phyloP scores from a whole-genome alignment of 2,329 filamentous ascomycete genomes.

The Penicillium sp. region DNA sequence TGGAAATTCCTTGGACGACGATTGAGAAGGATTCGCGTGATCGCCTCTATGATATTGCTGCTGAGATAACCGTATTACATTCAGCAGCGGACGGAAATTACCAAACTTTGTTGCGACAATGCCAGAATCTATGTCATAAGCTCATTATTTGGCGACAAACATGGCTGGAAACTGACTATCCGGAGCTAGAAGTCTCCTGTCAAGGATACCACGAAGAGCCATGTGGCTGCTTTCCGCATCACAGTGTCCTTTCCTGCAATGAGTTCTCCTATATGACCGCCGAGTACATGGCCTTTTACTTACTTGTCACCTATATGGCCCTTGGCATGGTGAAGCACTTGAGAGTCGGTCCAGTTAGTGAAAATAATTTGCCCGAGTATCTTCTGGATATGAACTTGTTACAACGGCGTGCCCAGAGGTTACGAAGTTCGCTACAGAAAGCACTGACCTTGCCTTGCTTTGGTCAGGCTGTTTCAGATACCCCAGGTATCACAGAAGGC shows the following conservation, averaged over 20 bases:
- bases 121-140: neutral
- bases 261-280: neutral
- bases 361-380: no score
- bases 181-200: neutral
- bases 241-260: neutral
- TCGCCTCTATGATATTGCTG: slow-evolving; percentile 3
- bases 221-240: neutral
- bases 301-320: neutral
- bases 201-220: neutral
- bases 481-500: slow-evolving; percentile 11
- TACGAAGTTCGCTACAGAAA: neutral
- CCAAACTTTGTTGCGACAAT: no score
- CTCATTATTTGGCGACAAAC: neutral
- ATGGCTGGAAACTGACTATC: neutral
- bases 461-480: slow-evolving; percentile 6
- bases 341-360: neutral
- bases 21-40: slow-evolving; percentile 1
- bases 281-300: neutral
- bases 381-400: neutral
- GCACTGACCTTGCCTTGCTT: slow-evolving; percentile 8
- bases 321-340: neutral
- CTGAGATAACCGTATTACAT: neutral
- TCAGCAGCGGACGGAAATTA: neutral
- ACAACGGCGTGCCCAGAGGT: neutral
- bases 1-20: slow-evolving; percentile 1